phyloP scores from a whole-genome alignment of 345 rosid genomes.

The Citrus australasica region DNA sequence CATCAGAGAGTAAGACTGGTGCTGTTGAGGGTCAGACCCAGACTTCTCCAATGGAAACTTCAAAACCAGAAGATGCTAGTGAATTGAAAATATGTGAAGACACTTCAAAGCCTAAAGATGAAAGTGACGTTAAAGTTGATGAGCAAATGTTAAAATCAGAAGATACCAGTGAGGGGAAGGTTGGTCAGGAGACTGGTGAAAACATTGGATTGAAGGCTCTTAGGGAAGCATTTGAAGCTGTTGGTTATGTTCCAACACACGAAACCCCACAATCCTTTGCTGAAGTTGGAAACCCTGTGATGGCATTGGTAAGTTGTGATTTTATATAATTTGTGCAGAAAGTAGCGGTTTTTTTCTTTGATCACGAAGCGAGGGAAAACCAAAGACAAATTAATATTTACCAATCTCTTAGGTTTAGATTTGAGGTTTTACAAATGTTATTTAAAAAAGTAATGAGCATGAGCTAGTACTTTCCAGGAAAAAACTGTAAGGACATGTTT shows the following conservation, averaged over 20 bases:
- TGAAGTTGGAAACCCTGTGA: slow-evolving; percentile 93
- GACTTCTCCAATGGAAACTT: slow-evolving; percentile 40
- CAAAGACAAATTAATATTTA: not conserved
- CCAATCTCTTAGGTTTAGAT: not conserved
- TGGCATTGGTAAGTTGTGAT: slow-evolving; percentile 82
- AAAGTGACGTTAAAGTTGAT: slow-evolving; percentile 27
- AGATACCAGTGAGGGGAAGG: slow-evolving; percentile 36
- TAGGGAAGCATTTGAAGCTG: slow-evolving; percentile 81
- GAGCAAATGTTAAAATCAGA: slow-evolving; percentile 40
- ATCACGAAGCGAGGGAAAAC: not conserved
- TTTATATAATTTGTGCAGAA: not conserved
- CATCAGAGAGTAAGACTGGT: slow-evolving; percentile 42
- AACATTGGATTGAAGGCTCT: slow-evolving; percentile 69
- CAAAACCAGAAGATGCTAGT: slow-evolving; percentile 49
- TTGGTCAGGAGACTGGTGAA: slow-evolving; percentile 36
- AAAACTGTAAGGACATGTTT: not conserved
- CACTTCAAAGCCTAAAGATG: slow-evolving; percentile 40
- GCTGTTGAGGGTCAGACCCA: slow-evolving; percentile 41
- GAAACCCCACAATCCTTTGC: slow-evolving; percentile 76
- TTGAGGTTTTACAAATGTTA: not conserved
- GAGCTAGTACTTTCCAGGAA: not conserved
- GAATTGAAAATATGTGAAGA: slow-evolving; percentile 41
- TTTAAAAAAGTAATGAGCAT: not conserved
- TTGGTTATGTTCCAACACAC: slow-evolving; percentile 61
- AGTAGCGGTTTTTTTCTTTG: not conserved